Percentiles rank a stretch among this genome's conserved stretches.
Evolutionary conservation across 208 protist species (phyloP).

Genomic region (Leishmania gerbilli): DNA sequence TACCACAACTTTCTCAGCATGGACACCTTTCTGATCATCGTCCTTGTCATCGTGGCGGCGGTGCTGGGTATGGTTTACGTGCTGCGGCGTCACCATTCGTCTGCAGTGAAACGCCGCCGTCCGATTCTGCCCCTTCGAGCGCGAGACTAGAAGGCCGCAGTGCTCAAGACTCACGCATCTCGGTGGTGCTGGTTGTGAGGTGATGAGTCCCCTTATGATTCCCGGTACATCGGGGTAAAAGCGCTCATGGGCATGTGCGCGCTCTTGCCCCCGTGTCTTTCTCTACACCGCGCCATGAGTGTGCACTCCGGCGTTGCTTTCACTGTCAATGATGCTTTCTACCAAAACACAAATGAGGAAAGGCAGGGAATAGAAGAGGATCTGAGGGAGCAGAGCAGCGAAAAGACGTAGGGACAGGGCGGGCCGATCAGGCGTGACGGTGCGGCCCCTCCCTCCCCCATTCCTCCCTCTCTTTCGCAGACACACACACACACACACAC

Average conservation of each 20-base stretch:
- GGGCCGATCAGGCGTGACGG: background rate
- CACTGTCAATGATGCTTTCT: background rate
- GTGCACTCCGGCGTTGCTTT: background rate
- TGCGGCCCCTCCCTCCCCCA: background rate
- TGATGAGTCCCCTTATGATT: background rate
- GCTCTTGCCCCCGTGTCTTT: background rate
- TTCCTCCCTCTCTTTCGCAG: background rate
- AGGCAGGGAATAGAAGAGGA: background rate
- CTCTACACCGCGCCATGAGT: background rate
- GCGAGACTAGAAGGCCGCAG: conserved; percentile 3
- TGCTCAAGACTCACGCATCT: background rate
- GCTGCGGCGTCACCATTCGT: conserved; percentile 9
- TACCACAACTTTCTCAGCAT: conserved; percentile 15
- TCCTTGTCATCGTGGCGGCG: conserved; percentile 24
- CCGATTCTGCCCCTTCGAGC: conserved; percentile 24
- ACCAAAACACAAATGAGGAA: background rate
- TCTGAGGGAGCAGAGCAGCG: background rate
- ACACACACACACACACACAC: background rate
- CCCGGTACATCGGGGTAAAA: background rate
- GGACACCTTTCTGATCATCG: conserved; percentile 32
- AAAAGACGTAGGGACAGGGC: background rate
- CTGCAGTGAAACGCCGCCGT: conserved; percentile 6
- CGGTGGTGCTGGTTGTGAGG: background rate
- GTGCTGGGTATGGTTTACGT: conserved; percentile 26
- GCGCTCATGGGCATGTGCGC: background rate